Evolutionary conservation across 768 basidiomycete genomes (phyloP), one percentile per base, ranked within the genome.

Genomic region (Agaricus blazei): DNA sequence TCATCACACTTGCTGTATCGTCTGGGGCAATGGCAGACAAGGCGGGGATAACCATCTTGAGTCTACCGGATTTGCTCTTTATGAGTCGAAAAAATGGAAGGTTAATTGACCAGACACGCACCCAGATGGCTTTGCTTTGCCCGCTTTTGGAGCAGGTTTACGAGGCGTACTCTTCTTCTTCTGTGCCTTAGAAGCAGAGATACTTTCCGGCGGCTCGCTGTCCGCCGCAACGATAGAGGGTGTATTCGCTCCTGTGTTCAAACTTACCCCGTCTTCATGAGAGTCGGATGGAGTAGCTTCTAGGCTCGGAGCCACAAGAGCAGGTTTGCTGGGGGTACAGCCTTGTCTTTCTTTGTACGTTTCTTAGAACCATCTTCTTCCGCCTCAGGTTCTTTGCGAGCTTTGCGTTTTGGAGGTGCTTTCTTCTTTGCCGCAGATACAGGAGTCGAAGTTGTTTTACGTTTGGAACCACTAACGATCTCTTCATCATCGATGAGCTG

Each of bases 401-500:
- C 69, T 60, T 79, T 82, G 50, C 76, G 64, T 67, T 82, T 84
- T 37, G 67, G 66, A 36, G 78, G 68, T 38, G 74, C 65, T 66
- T 79, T 84, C 50, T 75, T 76, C 64, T 82, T 83, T 58, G 75
- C 70, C 38, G 69, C 57, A 42, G 72, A 63, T 31, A 81, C 73
- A 26, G 62, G 55, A 29, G 67, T 60, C 24, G 68, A 66, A 26
- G 65, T 57, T 27, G 66, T 60, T 28, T 63, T 60, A 50, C 71
- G 70, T 24, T 71, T 62, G 9, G 70, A 66, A 53, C 69, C 70
- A 56, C 64, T 58, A 23, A 65, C 63, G 31, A 69, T 69, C 38
- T 72, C 68, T 48, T 68, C 63, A 53, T 70, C 88, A 68, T 91
- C 88, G 61, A 90, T 85, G 60, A 90, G 79, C 62, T 90, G 83